A percentile compares a stretch with the other conserved stretches of the same genome.
Evolutionary conservation across 31 red algal species (phyloP).

Genomic region (Asparagopsis taxiformis): DNA sequence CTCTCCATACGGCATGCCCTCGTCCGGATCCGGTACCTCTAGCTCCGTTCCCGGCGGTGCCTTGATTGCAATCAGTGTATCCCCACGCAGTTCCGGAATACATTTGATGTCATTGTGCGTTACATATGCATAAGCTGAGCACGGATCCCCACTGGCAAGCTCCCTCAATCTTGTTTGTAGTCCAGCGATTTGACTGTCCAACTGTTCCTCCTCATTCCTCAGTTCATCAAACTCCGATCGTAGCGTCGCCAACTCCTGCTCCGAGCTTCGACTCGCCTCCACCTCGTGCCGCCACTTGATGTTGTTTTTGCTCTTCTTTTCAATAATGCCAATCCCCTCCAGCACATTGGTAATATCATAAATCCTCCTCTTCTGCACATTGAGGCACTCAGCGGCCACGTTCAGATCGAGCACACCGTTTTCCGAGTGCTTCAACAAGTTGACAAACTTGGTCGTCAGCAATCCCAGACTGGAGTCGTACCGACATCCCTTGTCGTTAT

Average conservation of each 20-base stretch:
- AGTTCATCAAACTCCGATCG: slow-evolving; percentile 65
- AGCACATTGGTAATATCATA: slow-evolving; percentile 99
- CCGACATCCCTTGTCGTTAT: slow-evolving; percentile 52
- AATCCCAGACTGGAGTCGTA: slow-evolving; percentile 90
- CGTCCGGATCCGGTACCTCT: slow-evolving; percentile 84
- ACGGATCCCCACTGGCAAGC: slow-evolving; percentile 70
- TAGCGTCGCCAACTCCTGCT: slow-evolving; percentile 69
- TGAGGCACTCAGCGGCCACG: slow-evolving; percentile 72
- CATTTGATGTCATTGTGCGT: slow-evolving; percentile 92
- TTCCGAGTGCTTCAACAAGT: slow-evolving; percentile 75
- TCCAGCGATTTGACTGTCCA: slow-evolving; percentile 70
- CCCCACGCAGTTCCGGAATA: slow-evolving; percentile 86
- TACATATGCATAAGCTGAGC: slow-evolving; percentile 82
- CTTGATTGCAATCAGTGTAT: slow-evolving; percentile 97
- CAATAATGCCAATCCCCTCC: slow-evolving; percentile 99
- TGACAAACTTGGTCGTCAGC: slow-evolving; percentile 98
- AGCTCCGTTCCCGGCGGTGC: slow-evolving; percentile 97
- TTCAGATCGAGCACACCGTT: slow-evolving; percentile 95
- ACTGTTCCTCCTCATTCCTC: slow-evolving; percentile 50
- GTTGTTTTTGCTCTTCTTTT: slow-evolving; percentile 98
- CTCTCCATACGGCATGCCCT: slow-evolving; percentile 74
- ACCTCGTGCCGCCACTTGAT: slow-evolving; percentile 89
- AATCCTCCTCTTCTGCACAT: slow-evolving; percentile 97
- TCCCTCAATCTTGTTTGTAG: slow-evolving; percentile 52
- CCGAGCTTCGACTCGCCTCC: slow-evolving; percentile 25